These are phyloP conservation scores for Hanseniaspora taiwanica DNA, from an alignment of 805 yeast genomes.

Conservation along the genomic window DNA sequence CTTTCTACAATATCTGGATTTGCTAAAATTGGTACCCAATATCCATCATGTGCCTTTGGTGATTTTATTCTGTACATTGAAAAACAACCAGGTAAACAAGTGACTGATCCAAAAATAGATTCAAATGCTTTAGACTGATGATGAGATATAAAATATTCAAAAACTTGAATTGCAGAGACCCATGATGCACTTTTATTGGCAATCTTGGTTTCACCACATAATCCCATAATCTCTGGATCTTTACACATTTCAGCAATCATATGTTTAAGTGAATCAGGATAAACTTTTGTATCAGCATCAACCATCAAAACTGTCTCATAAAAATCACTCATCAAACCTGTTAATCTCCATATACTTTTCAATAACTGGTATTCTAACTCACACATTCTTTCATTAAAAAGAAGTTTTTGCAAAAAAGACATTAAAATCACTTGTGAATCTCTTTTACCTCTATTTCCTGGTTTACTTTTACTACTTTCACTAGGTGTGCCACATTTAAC, in stretches of 20 bases:
- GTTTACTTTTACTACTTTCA: constrained; percentile 51
- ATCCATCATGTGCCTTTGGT: constrained; percentile 66
- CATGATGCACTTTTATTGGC: constrained; percentile 71
- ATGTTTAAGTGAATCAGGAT: constrained; percentile 77
- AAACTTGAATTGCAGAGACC: constrained; percentile 90
- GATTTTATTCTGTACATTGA: constrained; percentile 83
- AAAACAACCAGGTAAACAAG: constrained; percentile 93
- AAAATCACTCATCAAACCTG: constrained; percentile 72
- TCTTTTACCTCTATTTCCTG: constrained; percentile 94
- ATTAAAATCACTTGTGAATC: constrained; percentile 85
- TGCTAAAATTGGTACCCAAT: constrained; percentile 88
- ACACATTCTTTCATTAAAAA: constrained; percentile 91
- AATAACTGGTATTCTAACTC: constrained; percentile 72
- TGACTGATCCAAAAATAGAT: constrained; percentile 88
- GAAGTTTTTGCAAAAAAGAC: constrained; percentile 78
- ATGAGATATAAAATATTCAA: constrained; percentile 85
- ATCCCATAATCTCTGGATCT: constrained; percentile 79
- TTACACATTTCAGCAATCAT: constrained; percentile 83
- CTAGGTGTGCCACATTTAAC: constrained; percentile 84
- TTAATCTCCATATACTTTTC: constrained; percentile 62
- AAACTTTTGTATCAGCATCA: constrained; percentile 86
- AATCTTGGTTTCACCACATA: constrained; percentile 91
- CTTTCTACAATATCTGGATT: constrained; percentile 90
- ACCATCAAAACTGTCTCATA: constrained; percentile 84
- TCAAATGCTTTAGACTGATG: constrained; percentile 92